Evolutionary conservation across 768 basidiomycete genomes (phyloP), one percentile per base, ranked within the genome.

Genomic region (Mycena galericulata): DNA sequence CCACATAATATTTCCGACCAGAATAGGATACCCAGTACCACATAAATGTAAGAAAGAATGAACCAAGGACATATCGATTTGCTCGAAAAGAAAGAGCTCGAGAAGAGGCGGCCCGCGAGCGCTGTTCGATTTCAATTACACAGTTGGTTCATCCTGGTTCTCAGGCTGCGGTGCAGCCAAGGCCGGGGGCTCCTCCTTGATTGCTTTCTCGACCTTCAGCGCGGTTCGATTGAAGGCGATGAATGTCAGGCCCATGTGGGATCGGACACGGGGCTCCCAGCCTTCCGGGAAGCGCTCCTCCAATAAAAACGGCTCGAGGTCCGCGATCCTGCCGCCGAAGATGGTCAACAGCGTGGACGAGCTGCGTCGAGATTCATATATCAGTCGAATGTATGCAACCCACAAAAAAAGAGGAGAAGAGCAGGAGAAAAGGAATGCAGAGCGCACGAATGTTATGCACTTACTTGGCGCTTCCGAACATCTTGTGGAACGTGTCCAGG

Each of bases 241-340:
- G 9, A 94, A 78, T 0, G 92, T 92, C 36, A 93, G 76, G 0
- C 93, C 92, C 60, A 83, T 79, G 0, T 79, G 86, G 38, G 83
- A 78, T n/a, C 85, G 81, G 32, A 88, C 76, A 17, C 85, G 79
- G 0, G 92, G 84, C 74, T 93, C 91, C 91, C 92, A 94, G 24
- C 88, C 88, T 0, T 90, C 83, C 0, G 90, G 89, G 34, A 95
- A 74, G 18, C 92, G 86, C 70, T 95, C 93, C 49, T 95, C 90
- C 11, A 82, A 75, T n/a, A 95, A 76, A 54, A 92, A 73, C 0
- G 83, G 70, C 45, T 84, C 79, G 40, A 94, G 71, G 63, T 90
- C 90, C 9, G 81, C 77, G 6, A 90, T 73, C 22, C 84, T 81
- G 3, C 92, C 91, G 6, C 91, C 94, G 69, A 93, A 90, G 59